Conservation (phyloP, 1,284 basidiomycete genomes). For the Cryptococcus wingfieldii region DNA sequence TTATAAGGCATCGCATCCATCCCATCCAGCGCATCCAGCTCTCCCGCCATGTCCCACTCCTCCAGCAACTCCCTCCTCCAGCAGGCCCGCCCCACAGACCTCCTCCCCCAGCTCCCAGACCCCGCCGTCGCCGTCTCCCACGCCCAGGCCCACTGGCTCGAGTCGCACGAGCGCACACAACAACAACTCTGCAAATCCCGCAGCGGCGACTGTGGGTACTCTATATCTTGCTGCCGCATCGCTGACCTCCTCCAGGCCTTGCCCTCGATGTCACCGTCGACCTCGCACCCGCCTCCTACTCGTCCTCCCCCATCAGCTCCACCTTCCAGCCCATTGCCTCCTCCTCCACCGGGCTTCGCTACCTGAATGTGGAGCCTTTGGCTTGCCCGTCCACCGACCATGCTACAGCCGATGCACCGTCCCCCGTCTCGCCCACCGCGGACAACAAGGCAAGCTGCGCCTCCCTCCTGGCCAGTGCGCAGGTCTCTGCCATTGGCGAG, state of each 20-base stretch:
- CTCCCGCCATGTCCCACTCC: constrained; percentile 21
- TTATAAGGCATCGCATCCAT: no score
- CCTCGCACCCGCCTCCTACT: constrained; percentile 1
- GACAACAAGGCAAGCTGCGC: constrained; percentile 10
- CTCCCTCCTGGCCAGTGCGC: constrained; percentile 11
- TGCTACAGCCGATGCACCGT: constrained; percentile 10
- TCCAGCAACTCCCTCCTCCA: constrained; percentile 39
- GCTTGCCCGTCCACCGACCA: constrained; percentile 8
- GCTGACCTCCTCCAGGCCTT: not conserved
- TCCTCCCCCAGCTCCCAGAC: constrained; percentile 16
- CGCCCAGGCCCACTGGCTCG: constrained; percentile 15
- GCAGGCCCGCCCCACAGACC: constrained; percentile 28
- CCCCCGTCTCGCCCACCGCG: not conserved
- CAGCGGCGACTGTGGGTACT: constrained; percentile 2
- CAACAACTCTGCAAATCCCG: constrained; percentile 11
- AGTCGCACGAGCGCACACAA: constrained; percentile 18
- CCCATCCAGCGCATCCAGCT: no score
- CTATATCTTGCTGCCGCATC: not conserved
- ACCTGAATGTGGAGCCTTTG: constrained; percentile 23
- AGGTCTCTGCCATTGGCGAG: constrained; percentile 18
- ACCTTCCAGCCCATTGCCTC: constrained; percentile 22
- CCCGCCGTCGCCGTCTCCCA: constrained; percentile 1
- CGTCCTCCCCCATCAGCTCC: constrained; percentile 1
- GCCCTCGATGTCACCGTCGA: not conserved
- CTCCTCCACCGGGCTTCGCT: constrained; percentile 17